Evolutionary conservation across 331 rosid genomes (phyloP).

Genomic region (Acacia pycnantha): DNA sequence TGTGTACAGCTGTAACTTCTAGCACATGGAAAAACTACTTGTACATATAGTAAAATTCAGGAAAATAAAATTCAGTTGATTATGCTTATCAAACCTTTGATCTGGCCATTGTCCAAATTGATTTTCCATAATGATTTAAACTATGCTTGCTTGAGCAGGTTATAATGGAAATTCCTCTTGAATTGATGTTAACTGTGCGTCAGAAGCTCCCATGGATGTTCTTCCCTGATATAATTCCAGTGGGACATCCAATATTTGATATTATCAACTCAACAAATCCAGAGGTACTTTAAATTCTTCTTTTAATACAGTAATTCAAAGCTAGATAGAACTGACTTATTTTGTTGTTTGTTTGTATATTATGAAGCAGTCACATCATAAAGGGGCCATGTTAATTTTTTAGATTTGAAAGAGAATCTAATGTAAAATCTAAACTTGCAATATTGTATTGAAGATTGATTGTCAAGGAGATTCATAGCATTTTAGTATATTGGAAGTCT

Average conservation of each 20-base stretch:
- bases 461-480: background rate
- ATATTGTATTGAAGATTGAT: background rate
- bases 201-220: slow-evolving; percentile 97
- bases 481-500: background rate
- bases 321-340: slow-evolving; percentile 13
- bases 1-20: background rate
- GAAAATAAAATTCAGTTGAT: background rate
- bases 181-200: slow-evolving; percentile 84
- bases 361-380: background rate
- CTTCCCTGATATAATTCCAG: slow-evolving; percentile 88
- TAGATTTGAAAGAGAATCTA: background rate
- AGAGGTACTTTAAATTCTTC: slow-evolving; percentile 54
- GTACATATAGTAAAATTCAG: background rate
- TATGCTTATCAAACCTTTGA: background rate
- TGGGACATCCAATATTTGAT: slow-evolving; percentile 97
- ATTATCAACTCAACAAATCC: slow-evolving; percentile 89
- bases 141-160: slow-evolving; percentile 53
- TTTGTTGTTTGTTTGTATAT: slow-evolving; percentile 16
- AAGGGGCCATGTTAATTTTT: background rate
- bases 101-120: background rate
- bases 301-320: slow-evolving; percentile 1
- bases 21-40: background rate
- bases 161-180: slow-evolving; percentile 94
- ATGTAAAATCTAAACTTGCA: background rate
- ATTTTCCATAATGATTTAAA: slow-evolving; percentile 27